Conservation (phyloP, 176 grass and related monocot species). For the Rhynchospora tenuis region DNA sequence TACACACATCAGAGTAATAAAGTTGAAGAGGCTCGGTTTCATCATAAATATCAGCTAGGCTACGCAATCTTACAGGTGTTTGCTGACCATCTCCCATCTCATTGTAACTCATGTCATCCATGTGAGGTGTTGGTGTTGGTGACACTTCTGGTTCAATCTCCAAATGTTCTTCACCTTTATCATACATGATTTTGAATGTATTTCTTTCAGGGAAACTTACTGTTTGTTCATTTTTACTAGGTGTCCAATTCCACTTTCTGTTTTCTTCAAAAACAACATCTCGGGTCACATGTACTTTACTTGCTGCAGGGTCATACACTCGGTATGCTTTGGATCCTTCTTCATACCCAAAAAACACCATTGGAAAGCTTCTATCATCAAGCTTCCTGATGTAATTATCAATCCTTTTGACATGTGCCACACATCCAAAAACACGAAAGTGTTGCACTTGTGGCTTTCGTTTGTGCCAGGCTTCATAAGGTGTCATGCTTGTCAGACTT, state of each 20-base stretch:
- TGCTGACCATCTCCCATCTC: neutral
- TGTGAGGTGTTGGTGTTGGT: neutral
- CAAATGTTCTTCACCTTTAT: neutral
- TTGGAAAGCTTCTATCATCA: neutral
- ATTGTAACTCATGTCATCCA: neutral
- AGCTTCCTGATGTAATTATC: neutral
- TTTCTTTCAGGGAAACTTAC: neutral
- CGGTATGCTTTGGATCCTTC: too few relatives aligned
- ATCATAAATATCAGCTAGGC: neutral
- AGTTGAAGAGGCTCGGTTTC: neutral
- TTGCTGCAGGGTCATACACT: neutral
- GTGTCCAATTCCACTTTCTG: neutral
- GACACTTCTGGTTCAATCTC: neutral
- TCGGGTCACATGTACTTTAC: neutral
- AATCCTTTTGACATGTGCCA: neutral
- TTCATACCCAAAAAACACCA: conserved; percentile 4
- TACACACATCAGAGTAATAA: neutral
- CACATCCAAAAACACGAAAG: neutral
- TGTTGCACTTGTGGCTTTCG: too few relatives aligned
- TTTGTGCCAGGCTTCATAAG: too few relatives aligned
- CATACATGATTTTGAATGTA: neutral
- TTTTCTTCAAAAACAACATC: neutral
- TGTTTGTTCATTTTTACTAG: neutral
- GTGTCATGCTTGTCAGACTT: too few relatives aligned
- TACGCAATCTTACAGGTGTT: neutral